A percentile compares a stretch with the other conserved stretches of the same genome.
phyloP scores from a whole-genome alignment of 805 yeast genomes.

The Yamadazyma scolyti region DNA sequence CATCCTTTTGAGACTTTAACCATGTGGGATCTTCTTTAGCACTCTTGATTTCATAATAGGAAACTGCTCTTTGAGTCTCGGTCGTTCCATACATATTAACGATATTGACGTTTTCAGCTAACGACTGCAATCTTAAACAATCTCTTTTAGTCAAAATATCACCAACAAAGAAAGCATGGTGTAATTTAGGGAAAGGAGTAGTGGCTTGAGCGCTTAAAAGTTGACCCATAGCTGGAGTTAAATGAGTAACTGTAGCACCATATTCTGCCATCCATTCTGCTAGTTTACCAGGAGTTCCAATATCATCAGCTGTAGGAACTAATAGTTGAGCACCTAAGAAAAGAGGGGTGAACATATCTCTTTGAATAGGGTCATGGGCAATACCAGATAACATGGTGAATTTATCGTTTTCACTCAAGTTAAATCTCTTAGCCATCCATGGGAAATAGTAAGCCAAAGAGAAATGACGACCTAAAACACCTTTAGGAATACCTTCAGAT shows the following conservation, averaged over 20 bases:
- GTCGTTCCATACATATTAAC: conserved; percentile 99
- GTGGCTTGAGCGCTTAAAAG: conserved; percentile 92
- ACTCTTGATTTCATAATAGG: conserved; percentile 84
- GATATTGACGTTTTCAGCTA: conserved; percentile 84
- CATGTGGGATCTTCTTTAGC: conserved; percentile 65
- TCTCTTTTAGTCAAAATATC: conserved; percentile 97
- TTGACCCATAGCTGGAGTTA: conserved; percentile 99
- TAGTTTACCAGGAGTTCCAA: conserved; percentile 95
- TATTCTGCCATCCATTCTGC: conserved; percentile 96
- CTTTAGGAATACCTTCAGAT: conserved; percentile 97
- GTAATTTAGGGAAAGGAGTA: conserved; percentile 77
- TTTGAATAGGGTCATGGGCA: conserved; percentile 98
- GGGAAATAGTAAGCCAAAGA: conserved; percentile 97
- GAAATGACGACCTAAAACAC: conserved; percentile 96
- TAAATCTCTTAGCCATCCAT: conserved; percentile 93
- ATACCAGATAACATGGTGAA: conserved; percentile 98
- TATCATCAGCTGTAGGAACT: conserved; percentile 95
- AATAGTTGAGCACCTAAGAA: conserved; percentile 90
- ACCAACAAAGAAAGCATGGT: conserved; percentile 98
- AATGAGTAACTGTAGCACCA: conserved; percentile 92
- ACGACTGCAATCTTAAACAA: conserved; percentile 84
- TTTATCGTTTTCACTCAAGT: conserved; percentile 71
- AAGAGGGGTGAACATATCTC: conserved; percentile 98
- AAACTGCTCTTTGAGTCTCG: conserved; percentile 97
- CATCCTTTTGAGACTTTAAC: conserved; percentile 82